These are phyloP conservation scores for Kondoa malvinella DNA, from an alignment of 768 basidiomycete species.

Conservation along the genomic window DNA sequence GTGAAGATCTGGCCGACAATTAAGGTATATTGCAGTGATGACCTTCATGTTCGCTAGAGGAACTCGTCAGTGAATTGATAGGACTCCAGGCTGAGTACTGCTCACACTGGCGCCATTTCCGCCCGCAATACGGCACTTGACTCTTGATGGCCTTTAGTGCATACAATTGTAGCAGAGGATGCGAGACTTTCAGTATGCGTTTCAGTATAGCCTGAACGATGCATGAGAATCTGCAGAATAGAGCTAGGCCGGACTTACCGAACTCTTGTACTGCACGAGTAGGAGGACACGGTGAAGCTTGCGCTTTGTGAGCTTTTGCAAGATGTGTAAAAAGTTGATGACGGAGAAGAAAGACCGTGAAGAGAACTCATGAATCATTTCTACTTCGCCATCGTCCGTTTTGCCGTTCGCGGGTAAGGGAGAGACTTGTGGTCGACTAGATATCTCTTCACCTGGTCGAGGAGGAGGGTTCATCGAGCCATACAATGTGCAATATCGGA, in stretches of 20 bases:
- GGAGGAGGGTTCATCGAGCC: constrained; percentile 50
- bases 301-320: constrained; percentile 93
- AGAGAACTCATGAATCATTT: constrained; percentile 80
- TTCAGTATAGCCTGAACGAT: constrained; percentile 76
- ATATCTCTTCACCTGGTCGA: constrained; percentile 47
- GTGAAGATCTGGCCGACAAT: constrained; percentile 85
- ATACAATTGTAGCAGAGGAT: constrained; percentile 83
- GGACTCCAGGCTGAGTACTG: neutral
- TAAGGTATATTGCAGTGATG: constrained; percentile 93
- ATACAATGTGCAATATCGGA: constrained; percentile 73
- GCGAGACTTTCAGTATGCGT: constrained; percentile 78
- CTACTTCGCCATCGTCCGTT: constrained; percentile 44
- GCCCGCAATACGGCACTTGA: constrained; percentile 92
- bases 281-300: constrained; percentile 87
- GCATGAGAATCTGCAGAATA: neutral
- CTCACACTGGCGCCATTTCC: constrained; percentile 94
- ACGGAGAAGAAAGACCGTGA: constrained; percentile 96
- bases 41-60: constrained; percentile 92
- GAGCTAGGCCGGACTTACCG: constrained; percentile 41
- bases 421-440: constrained; percentile 39
- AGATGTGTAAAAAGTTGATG: constrained; percentile 92
- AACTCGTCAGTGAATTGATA: constrained; percentile 8
- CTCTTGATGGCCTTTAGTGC: constrained; percentile 95
- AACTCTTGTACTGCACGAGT: constrained; percentile 95
- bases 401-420: neutral